Conservation (phyloP, 352 stramenopile species). For the Pythium dissotocum region DNA sequence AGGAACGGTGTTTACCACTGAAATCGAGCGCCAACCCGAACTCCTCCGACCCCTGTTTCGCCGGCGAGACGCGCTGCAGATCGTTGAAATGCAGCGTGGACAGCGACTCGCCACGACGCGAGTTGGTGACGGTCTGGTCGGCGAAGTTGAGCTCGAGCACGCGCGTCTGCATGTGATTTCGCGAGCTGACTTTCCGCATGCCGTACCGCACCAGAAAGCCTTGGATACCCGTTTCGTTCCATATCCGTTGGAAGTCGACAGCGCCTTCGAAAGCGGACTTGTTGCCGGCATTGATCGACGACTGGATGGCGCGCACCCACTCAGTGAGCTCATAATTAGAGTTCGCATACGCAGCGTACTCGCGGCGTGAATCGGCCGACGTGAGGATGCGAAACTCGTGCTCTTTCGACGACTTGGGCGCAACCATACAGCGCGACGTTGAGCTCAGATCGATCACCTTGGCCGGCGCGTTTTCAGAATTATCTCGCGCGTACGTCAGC, state of each 20-base stretch:
- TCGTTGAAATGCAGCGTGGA: constrained; percentile 79
- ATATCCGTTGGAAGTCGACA: constrained; percentile 69
- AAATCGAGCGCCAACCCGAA: constrained; percentile 74
- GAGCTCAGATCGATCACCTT: constrained; percentile 81
- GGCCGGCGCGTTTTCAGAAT: constrained; percentile 39
- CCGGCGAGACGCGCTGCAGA: constrained; percentile 47
- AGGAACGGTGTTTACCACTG: constrained; percentile 59
- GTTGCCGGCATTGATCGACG: constrained; percentile 81
- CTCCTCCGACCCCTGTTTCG: constrained; percentile 51
- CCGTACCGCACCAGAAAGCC: constrained; percentile 84
- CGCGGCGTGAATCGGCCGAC: constrained; percentile 67
- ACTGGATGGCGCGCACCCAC: constrained; percentile 80
- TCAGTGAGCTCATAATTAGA: constrained; percentile 84
- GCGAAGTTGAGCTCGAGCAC: constrained; percentile 88
- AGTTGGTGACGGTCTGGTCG: constrained; percentile 82
- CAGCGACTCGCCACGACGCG: constrained; percentile 72
- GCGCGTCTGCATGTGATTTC: constrained; percentile 81
- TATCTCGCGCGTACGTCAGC: constrained; percentile 79
- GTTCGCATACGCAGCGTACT: constrained; percentile 60
- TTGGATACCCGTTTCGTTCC: constrained; percentile 77
- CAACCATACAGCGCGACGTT: constrained; percentile 68
- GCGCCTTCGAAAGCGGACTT: constrained; percentile 72
- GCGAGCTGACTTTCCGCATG: constrained; percentile 74
- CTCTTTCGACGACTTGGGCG: constrained; percentile 57
- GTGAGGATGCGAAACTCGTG: constrained; percentile 81